Percentiles rank a stretch among this genome's conserved stretches.
Conservation (phyloP, 495 filamentous ascomycete species). For the Xylaria curta region DNA sequence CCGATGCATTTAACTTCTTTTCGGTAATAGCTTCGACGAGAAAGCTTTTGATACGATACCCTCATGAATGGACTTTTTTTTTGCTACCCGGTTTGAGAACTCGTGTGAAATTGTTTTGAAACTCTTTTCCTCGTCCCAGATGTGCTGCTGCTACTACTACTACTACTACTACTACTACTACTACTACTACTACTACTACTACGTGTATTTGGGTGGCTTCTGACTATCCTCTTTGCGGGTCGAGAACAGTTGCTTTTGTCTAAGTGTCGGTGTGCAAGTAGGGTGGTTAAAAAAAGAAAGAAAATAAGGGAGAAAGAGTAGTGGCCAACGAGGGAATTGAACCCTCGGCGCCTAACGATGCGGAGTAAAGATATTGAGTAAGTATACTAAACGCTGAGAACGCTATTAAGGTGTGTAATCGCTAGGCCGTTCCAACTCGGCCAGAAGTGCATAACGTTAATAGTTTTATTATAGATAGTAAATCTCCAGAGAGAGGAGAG, state of each 20-base stretch:
- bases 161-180: no score
- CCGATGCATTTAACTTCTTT: background rate
- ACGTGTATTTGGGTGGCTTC: no score
- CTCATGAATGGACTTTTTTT: background rate
- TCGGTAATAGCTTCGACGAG: background rate
- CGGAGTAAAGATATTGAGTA: slow-evolving; percentile 2
- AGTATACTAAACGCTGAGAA: background rate
- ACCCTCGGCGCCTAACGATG: slow-evolving; percentile 8
- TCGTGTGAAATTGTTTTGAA: background rate
- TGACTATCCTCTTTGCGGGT: no score
- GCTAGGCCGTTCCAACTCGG: background rate
- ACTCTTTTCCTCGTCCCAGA: background rate
- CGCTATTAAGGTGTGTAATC: background rate
- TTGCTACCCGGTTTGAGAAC: background rate
- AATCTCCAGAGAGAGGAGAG: background rate
- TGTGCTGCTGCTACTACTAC: no score
- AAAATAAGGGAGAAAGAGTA: background rate
- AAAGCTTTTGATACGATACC: background rate
- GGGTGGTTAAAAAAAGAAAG: background rate
- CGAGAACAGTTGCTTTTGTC: background rate
- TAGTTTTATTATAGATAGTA: background rate
- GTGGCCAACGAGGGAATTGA: background rate
- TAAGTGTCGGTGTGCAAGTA: background rate
- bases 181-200: no score
- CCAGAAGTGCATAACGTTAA: background rate